Percentiles rank a stretch among this genome's conserved stretches.
Evolutionary conservation across 164 flowering plant species (phyloP).

Genomic region (Echeveria elegans): DNA sequence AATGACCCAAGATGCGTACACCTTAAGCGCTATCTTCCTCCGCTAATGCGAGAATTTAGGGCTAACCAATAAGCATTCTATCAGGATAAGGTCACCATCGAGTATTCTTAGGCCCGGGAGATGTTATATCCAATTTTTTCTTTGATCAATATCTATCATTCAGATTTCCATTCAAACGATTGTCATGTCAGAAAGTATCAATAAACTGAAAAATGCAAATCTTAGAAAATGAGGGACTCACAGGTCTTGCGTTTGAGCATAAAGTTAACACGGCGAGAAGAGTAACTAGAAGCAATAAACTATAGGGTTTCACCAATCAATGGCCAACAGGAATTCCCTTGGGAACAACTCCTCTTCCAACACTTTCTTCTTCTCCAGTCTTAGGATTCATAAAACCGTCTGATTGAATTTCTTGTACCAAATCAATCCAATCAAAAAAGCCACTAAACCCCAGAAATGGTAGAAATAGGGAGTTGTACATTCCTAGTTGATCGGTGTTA

Average conservation of each 20-base stretch:
- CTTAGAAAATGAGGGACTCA: slow-evolving; percentile 20
- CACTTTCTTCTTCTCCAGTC: not conserved
- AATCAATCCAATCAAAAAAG: not conserved
- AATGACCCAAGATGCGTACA: too few relatives aligned
- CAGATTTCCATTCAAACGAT: not conserved
- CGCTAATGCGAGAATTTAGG: too few relatives aligned
- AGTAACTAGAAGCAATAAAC: slow-evolving; percentile 67
- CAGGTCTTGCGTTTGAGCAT: slow-evolving; percentile 75
- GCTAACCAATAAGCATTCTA: too few relatives aligned
- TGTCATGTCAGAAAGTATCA: too few relatives aligned
- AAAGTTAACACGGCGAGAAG: slow-evolving; percentile 74
- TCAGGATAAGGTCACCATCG: too few relatives aligned
- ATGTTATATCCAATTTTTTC: too few relatives aligned
- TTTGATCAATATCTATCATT: not conserved
- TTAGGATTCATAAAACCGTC: not conserved
- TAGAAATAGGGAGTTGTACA: too few relatives aligned
- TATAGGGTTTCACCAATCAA: slow-evolving; percentile 81
- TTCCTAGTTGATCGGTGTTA: too few relatives aligned
- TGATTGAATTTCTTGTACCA: not conserved
- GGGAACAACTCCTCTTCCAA: slow-evolving; percentile 32
- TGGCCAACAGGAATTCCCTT: slow-evolving; percentile 88
- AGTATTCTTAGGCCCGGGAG: too few relatives aligned
- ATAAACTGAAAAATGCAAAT: not conserved
- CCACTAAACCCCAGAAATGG: not conserved
- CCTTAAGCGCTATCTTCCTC: too few relatives aligned